Evolutionary conservation across 768 basidiomycete species (phyloP), one percentile per base, ranked within the genome.

Genomic region (Cystobasidiopsis lactophilus): DNA sequence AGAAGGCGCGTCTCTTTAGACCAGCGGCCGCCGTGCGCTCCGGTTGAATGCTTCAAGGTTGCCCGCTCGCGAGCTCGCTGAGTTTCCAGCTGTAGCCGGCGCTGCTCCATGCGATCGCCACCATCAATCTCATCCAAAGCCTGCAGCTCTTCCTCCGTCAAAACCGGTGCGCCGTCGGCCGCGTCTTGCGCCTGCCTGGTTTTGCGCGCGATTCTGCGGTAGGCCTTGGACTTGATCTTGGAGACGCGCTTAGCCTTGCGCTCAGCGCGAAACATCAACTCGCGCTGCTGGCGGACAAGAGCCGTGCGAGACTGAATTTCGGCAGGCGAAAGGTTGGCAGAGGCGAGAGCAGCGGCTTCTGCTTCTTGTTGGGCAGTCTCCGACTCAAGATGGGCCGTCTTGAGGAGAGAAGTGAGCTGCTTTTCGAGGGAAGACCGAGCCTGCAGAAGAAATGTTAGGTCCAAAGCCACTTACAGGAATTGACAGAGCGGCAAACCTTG

Each of bases 151-250:
- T 69, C 68, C 30, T 67, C 39, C 23, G 57, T 60, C 26, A 68
- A 52, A 24, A 57, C 54, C 18, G 58, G 59, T 2, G 64, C 66
- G 2, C 56, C 70, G 67, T 40, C 67, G 26, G 54, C 60, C 65
- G 60, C 65, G 64, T 66, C 70, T 24, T 63, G 66, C 4, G 65
- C 69, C 16, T 79, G 67, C 43, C 74, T 74, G 62, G 80, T 76
- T 63, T 82, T 86, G 65, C 83, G 74, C 62, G 78, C 78, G 44
- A 95, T 72, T 58, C 80, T 79, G 27, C 88, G 73, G 64, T 86
- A 96, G 2, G 84, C 77, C 68, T 86, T 91, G 65, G 81, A 85
- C 71, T 96, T 96, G 68, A 98, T 98, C 69, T 89, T 95, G 21
- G 80, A 76, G 18, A 91, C 72, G 18, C 89, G 77, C 63, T 82